These are phyloP conservation scores for Teunomyces tritomae DNA, from an alignment of 805 yeast genomes.

Conservation along the genomic window DNA sequence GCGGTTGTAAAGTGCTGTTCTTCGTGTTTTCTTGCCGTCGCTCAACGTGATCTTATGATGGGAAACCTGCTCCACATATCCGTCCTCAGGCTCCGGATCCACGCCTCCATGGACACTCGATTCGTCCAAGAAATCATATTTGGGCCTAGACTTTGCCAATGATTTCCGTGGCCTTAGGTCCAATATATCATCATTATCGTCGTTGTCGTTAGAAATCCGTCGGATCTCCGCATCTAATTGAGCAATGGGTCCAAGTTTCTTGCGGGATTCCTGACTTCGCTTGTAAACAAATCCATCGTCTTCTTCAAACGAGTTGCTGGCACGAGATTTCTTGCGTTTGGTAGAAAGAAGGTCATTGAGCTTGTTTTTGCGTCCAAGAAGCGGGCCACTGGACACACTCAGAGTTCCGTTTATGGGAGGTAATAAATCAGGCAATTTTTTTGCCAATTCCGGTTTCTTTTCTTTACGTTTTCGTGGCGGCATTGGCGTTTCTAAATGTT, in stretches of 20 bases:
- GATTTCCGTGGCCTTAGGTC: slow-evolving; percentile 4
- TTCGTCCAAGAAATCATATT: slow-evolving; percentile 11
- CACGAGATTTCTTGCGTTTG: slow-evolving; percentile 1
- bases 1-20: slow-evolving; percentile 54
- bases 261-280: slow-evolving; percentile 16
- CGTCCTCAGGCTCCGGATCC: slow-evolving; percentile 16
- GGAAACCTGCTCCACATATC: slow-evolving; percentile 29
- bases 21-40: slow-evolving; percentile 27
- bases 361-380: slow-evolving; percentile 18
- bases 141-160: slow-evolving; percentile 2
- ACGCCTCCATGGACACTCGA: slow-evolving; percentile 8
- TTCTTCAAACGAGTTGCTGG: slow-evolving; percentile 18
- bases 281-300: slow-evolving; percentile 36
- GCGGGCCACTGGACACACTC: slow-evolving; percentile 6
- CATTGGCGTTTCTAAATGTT: background rate
- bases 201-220: slow-evolving; percentile 13
- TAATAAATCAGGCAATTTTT: background rate
- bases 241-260: slow-evolving; percentile 20
- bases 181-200: slow-evolving; percentile 9
- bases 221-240: slow-evolving; percentile 18
- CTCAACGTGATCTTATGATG: slow-evolving; percentile 23
- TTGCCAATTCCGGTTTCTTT: background rate
- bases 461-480: slow-evolving; percentile 1
- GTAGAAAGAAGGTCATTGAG: slow-evolving; percentile 13
- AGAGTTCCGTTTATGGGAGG: background rate